Base-by-base conservation (phyloP, 129 eudicot species). In the Chrysanthemum lavandulifolium region DNA sequence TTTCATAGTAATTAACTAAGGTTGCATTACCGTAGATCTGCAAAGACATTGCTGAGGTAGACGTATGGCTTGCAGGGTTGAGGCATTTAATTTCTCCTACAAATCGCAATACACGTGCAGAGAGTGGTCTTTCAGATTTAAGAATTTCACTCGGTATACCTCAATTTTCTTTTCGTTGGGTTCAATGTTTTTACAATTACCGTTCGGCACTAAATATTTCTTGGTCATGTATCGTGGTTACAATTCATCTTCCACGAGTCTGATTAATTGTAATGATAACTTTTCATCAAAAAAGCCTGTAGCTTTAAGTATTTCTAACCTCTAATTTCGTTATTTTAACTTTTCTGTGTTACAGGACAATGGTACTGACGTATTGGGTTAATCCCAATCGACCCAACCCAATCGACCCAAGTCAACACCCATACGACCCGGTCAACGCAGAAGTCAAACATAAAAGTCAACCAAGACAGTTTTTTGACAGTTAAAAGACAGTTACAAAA, bases 51-150 rank as follows among this genome's bases (percentile, higher is more conserved):
- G 83, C 73, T 65, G 93, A 84, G 74, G 73, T 81, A 47, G 97
- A 88, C 55, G 78, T 91, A 65, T 91, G 97, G 90, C 85, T 88
- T 73, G 83, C 93, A 67, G 89, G 93, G 61, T 83, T 91, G 57
- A 86, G 85, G 65, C 60, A 79, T 81, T 82, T 88, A 73, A 87
- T 71, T 55, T 78, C 86, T 72, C 51, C 84, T 63, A 83, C 83
- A 61, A 56, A 65, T 45, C 72, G 72, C 63, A 53, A 62, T 57
- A 88, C 84, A 71, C 92, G 83, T 61, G 79, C 77, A 48, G 78
- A 73, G 27, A 88, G 90, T 82, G 90, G 88, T 69, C 68, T 88
- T 78, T 66, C 82, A 76, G 90, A 88, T 72, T 96, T 91, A 83
- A 78, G 77, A 54, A 21, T 79, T 18, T 65, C 18, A 53, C 54